Conservation (phyloP, 192 early-diverging fungal species). For the Rhizoclosmatium sp. region DNA sequence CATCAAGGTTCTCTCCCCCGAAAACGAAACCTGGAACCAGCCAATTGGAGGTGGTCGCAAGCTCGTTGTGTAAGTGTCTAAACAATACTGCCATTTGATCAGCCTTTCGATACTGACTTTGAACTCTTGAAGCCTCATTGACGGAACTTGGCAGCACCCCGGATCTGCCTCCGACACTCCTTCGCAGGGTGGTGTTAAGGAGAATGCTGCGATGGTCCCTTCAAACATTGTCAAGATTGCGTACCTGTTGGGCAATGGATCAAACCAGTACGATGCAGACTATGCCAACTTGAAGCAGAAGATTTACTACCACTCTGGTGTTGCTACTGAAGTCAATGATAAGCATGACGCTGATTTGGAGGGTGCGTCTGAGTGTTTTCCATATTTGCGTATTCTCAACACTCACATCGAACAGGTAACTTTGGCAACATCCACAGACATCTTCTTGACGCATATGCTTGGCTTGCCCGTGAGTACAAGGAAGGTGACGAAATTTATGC, state of each 20-base stretch:
- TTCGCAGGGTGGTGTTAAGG: conserved; percentile 20
- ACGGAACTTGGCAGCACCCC: conserved; percentile 24
- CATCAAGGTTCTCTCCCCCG: background rate
- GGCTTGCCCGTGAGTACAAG: conserved; percentile 26
- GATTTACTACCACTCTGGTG: conserved; percentile 26
- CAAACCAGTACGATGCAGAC: conserved; percentile 26
- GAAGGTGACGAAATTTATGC: conserved; percentile 34
- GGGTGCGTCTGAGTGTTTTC: conserved; percentile 2
- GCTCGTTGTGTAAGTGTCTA: conserved; percentile 9
- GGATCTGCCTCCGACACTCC: conserved; percentile 1
- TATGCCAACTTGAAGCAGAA: background rate
- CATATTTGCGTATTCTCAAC: background rate
- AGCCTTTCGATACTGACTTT: background rate
- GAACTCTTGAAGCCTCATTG: background rate
- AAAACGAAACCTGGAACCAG: background rate
- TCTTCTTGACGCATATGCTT: conserved; percentile 31
- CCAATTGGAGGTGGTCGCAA: conserved; percentile 21
- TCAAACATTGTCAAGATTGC: conserved; percentile 34
- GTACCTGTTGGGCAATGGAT: conserved; percentile 13
- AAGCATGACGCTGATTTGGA: conserved; percentile 5
- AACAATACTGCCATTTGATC: no score
- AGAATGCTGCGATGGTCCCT: background rate
- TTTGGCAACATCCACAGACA: conserved; percentile 26
- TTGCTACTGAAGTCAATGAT: conserved; percentile 27
- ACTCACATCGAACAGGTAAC: background rate